A percentile compares a stretch with the other conserved stretches of the same genome.
Conservation (phyloP, 2,329 filamentous ascomycete genomes). For the Talaromyces funiculosus region DNA sequence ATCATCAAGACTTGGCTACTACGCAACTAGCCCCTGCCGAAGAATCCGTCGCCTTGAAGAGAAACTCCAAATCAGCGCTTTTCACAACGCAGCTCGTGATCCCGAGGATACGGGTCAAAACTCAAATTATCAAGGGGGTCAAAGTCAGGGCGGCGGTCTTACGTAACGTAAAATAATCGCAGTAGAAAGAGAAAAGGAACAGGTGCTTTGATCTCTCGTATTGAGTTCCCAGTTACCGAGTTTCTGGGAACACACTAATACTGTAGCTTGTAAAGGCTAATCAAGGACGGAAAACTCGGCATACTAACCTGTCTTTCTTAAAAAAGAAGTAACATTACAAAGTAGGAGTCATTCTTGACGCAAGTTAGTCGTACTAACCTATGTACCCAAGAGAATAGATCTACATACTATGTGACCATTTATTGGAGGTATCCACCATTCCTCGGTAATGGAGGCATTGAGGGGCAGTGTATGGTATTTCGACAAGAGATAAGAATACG, state of each 20-base stretch:
- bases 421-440: neutral
- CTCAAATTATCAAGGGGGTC: neutral
- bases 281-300: neutral
- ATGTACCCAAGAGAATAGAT: neutral
- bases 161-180: neutral
- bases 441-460: neutral
- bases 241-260: neutral
- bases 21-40: neutral
- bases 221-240: neutral
- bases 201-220: neutral
- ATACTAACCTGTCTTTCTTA: neutral
- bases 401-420: neutral
- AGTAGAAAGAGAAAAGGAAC: neutral
- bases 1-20: neutral
- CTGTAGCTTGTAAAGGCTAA: neutral
- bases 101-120: neutral
- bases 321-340: neutral
- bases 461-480: neutral
- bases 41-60: neutral
- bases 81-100: neutral
- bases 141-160: neutral
- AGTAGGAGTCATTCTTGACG: neutral
- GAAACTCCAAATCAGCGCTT: neutral
- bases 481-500: neutral
- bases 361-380: neutral